Percentiles rank a stretch among this genome's conserved stretches.
These are phyloP conservation scores for Colletotrichum sublineola DNA, from an alignment of 2,329 filamentous ascomycete genomes.

Conservation along the genomic window DNA sequence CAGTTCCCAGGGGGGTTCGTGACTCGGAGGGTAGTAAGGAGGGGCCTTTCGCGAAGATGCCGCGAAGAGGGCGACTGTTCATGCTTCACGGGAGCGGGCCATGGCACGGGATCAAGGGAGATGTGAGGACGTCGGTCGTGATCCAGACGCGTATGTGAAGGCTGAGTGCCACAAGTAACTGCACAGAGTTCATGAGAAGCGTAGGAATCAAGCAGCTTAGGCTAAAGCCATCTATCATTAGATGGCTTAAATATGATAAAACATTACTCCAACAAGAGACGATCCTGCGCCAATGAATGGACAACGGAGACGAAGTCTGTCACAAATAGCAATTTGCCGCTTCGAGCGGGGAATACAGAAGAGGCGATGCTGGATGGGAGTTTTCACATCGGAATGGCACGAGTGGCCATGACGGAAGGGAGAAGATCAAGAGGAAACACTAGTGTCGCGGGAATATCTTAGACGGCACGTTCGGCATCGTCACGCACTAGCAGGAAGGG, in stretches of 20 bases:
- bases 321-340: background rate
- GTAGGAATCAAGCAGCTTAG: conserved; percentile 32
- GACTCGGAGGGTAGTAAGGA: background rate
- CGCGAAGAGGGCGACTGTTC: conserved; percentile 6
- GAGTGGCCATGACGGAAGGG: conserved; percentile 32
- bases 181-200: conserved; percentile 25
- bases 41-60: conserved; percentile 13
- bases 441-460: conserved; percentile 22
- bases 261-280: conserved; percentile 26
- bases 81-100: conserved; percentile 2
- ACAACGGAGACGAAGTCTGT: background rate
- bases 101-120: conserved; percentile 13
- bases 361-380: background rate
- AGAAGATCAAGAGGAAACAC: conserved; percentile 25
- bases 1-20: conserved; percentile 2
- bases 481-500: background rate
- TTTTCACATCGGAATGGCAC: conserved; percentile 3
- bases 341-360: background rate
- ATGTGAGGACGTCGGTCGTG: conserved; percentile 19
- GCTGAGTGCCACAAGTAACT: conserved; percentile 22
- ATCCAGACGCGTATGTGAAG: conserved; percentile 37
- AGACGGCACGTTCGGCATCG: conserved; percentile 16
- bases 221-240: conserved; percentile 35
- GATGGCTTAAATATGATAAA: conserved; percentile 41
- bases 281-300: background rate